Evolutionary conservation across 2,329 filamentous ascomycete species (phyloP).

Genomic region (Epichloe sibirici): DNA sequence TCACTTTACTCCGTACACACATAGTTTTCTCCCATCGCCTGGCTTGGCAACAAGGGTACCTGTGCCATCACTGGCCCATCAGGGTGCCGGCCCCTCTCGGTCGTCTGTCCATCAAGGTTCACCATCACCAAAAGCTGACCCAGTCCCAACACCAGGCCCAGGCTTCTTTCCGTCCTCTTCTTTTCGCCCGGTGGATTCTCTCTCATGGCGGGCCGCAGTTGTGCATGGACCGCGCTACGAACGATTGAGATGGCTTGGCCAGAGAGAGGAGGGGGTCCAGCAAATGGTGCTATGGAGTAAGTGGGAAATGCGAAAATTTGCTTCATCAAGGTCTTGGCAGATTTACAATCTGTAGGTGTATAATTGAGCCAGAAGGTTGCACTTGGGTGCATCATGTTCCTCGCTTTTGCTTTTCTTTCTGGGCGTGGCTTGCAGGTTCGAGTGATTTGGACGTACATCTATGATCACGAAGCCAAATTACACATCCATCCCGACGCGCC

Average conservation of each 20-base stretch:
- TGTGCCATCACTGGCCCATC: neutral
- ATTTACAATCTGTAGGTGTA: neutral
- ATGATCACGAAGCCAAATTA: neutral
- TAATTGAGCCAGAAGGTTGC: neutral
- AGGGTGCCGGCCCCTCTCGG: neutral
- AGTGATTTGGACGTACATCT: neutral
- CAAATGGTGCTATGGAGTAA: neutral
- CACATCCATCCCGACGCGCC: neutral
- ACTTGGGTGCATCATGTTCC: neutral
- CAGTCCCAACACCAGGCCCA: neutral
- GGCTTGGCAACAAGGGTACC: slow-evolving; percentile 4
- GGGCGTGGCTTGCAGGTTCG: neutral
- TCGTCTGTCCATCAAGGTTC: slow-evolving; percentile 7
- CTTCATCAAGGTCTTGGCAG: neutral
- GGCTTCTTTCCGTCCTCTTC: neutral
- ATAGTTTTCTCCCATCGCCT: no score
- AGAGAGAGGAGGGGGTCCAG: neutral
- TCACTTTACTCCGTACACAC: neutral
- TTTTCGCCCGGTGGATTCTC: neutral
- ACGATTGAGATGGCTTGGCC: neutral
- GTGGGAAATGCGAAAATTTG: neutral
- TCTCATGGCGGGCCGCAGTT: neutral
- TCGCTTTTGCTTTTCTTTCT: neutral
- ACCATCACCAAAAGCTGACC: neutral
- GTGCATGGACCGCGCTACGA: neutral